A percentile compares a stretch with the other conserved stretches of the same genome.
These are phyloP conservation scores for Mycogone perniciosa DNA, from an alignment of 2,329 filamentous ascomycete species.

Conservation along the genomic window DNA sequence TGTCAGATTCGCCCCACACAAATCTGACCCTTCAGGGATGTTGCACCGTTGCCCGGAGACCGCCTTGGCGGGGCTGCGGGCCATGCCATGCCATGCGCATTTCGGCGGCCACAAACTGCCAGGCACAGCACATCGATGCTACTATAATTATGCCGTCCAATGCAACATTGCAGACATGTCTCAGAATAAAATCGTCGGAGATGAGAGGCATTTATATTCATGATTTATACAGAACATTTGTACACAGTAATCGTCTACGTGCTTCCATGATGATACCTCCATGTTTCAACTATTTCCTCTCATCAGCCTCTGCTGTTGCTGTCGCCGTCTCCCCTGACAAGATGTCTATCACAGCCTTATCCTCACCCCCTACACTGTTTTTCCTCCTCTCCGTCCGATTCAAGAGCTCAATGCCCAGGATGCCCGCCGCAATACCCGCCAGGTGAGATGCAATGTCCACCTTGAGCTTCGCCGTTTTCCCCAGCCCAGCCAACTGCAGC, in stretches of 20 bases:
- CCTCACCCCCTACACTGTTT: constrained; percentile 1
- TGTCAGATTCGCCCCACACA: too few relatives aligned
- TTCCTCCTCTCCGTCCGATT: constrained; percentile 16
- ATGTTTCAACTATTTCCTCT: constrained; percentile 1
- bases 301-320: not conserved
- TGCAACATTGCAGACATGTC: too few relatives aligned
- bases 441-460: constrained; percentile 50
- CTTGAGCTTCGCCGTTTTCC: constrained; percentile 34
- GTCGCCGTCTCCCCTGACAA: constrained; percentile 5
- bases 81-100: too few relatives aligned
- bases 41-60: too few relatives aligned
- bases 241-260: not conserved
- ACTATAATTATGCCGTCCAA: too few relatives aligned
- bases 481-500: constrained; percentile 43
- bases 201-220: too few relatives aligned
- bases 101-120: too few relatives aligned
- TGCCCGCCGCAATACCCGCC: constrained; percentile 43
- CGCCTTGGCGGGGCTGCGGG: too few relatives aligned
- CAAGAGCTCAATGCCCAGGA: constrained; percentile 33
- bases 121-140: too few relatives aligned
- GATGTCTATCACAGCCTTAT: constrained; percentile 15
- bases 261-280: not conserved
- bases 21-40: too few relatives aligned
- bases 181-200: too few relatives aligned
- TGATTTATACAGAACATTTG: not conserved